Evolutionary conservation across 2,329 filamentous ascomycete genomes (phyloP), one percentile per base, ranked within the genome.

Genomic region (Scedosporium dehoogii): DNA sequence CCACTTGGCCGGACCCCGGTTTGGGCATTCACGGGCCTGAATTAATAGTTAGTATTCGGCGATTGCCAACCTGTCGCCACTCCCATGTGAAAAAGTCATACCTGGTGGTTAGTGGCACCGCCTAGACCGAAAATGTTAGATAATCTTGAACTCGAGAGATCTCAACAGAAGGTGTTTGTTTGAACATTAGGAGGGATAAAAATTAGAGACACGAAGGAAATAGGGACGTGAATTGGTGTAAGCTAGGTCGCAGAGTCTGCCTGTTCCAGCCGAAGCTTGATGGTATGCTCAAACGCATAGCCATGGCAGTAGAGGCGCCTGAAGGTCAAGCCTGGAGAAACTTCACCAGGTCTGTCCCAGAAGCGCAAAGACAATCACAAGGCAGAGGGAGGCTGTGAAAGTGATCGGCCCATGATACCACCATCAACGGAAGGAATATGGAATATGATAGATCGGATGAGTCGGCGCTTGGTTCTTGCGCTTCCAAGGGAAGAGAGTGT

Each of bases 21-120:
- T 91, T 72, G 90, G 90, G 83, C 90, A 94, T 72, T 93, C 90
- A 72, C 90, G 89, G 72, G 90, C 89, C 89, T 91, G 68, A 41
- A 38, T 63, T 7, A 65, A 66, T 73, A 65, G 66, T 73, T 61
- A 69, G 67, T 65, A 27, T 58, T 14, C 58, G 42, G 27, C 27
- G 62, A 61, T 46, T 38, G 33, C n/a, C 12, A 62, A 62, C 65
- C 65, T 65, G 64, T 66, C 62, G 62, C 68, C 60, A 61, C 64
- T 27, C 51, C 23, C 51, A 23, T 14, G 23, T 14, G 23, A 23
- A 25, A 68, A 70, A 44, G 60, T 71, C 79, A 79, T 87, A 89
- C 87, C 86, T 90, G 87, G 75, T 91, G 89, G 70, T 83, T 84
- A 68, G 83, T 81, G 74, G 88, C 85, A 76, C 88, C 88, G 79